Conservation (phyloP, 2,329 filamentous ascomycete species). For the Alternaria rosae region DNA sequence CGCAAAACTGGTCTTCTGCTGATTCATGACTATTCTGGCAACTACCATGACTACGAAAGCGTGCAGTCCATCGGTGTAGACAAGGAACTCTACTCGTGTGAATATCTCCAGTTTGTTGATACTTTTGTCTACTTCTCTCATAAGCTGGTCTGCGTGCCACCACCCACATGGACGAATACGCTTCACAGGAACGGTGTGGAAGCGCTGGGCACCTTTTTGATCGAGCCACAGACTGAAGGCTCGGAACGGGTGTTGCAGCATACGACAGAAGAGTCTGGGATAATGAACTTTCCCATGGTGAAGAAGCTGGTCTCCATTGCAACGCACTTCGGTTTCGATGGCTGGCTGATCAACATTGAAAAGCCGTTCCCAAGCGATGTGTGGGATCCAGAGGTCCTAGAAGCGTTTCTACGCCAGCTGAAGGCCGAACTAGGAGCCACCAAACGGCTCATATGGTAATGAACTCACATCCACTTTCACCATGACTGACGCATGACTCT, state of each 20-base stretch:
- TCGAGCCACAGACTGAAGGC: conserved; percentile 52
- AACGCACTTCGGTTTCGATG: conserved; percentile 55
- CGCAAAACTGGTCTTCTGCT: conserved; percentile 40
- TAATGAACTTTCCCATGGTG: conserved; percentile 45
- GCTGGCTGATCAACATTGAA: conserved; percentile 58
- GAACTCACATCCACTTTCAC: background rate
- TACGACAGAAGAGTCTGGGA: conserved; percentile 5
- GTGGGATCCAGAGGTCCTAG: conserved; percentile 43
- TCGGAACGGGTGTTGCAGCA: conserved; percentile 39
- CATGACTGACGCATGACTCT: background rate
- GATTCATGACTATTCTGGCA: conserved; percentile 53
- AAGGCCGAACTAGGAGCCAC: conserved; percentile 38
- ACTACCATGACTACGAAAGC: conserved; percentile 55
- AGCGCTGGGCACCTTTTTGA: conserved; percentile 53
- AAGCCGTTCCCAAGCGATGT: conserved; percentile 47
- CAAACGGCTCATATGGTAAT: conserved; percentile 51
- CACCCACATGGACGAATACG: conserved; percentile 56
- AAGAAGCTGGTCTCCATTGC: conserved; percentile 51
- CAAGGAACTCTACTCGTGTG: conserved; percentile 50
- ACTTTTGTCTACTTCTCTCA: conserved; percentile 60
- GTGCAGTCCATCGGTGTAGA: conserved; percentile 40
- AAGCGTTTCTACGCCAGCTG: conserved; percentile 51
- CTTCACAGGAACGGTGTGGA: conserved; percentile 58
- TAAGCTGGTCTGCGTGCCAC: conserved; percentile 55
- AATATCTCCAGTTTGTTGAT: conserved; percentile 55